These are phyloP conservation scores for Colletotrichum incanum DNA, from an alignment of 2,329 filamentous ascomycete genomes.

Conservation along the genomic window DNA sequence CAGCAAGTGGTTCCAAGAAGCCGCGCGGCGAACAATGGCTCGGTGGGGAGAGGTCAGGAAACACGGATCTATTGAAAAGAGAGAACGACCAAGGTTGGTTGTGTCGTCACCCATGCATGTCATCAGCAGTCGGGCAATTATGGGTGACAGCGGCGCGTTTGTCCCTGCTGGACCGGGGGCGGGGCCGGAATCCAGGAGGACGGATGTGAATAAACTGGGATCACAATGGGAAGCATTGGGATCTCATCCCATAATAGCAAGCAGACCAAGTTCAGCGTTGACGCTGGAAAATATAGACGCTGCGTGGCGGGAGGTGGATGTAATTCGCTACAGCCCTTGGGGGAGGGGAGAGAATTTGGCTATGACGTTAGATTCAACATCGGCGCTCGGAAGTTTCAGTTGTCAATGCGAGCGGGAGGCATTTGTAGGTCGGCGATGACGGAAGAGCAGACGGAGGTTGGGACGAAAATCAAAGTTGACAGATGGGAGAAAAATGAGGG, in stretches of 20 bases:
- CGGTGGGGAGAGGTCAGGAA: not conserved
- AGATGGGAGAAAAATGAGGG: not conserved
- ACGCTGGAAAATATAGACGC: slow-evolving; percentile 2
- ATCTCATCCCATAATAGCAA: slow-evolving; percentile 11
- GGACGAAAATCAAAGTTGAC: slow-evolving; percentile 13
- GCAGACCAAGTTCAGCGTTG: not conserved
- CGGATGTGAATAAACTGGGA: not conserved
- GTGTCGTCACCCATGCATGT: not conserved
- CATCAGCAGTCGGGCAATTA: not conserved
- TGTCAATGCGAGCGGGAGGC: slow-evolving; percentile 13
- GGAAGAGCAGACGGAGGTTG: slow-evolving; percentile 11
- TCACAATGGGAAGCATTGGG: slow-evolving; percentile 9
- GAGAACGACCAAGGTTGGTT: not conserved
- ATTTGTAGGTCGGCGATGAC: slow-evolving; percentile 1
- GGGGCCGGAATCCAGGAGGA: not conserved
- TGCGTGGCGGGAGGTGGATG: slow-evolving; percentile 7
- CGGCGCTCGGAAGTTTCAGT: slow-evolving; percentile 28
- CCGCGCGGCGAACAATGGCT: not conserved
- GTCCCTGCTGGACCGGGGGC: not conserved
- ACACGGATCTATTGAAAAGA: not conserved
- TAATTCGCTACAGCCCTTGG: not conserved
- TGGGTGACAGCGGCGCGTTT: not conserved
- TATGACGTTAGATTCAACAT: slow-evolving; percentile 17
- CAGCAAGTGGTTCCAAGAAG: not conserved
- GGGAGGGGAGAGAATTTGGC: no score